Evolutionary conservation across 225 moss, liverwort and hornwort genomes (phyloP), one percentile per base, ranked within the genome.

Genomic region (Polytrichum formosum): DNA sequence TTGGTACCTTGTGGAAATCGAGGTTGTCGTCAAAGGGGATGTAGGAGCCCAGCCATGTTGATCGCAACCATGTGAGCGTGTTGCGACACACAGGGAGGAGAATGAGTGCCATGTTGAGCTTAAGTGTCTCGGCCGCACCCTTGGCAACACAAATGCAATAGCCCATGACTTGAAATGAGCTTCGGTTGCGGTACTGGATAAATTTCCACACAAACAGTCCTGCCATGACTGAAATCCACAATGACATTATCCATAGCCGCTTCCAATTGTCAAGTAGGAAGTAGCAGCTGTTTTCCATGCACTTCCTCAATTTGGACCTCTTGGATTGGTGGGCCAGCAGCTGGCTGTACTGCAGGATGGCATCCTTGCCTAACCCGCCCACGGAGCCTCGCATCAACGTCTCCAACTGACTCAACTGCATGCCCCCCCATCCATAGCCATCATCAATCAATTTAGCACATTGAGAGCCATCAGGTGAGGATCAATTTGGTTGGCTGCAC

Each of bases 71-170:
- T 0, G 98, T 98, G 58, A 98, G 75, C 6, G 88, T 94, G 68
- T 98, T 98, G 55, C 98, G 94, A 69, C 98, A 98, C 0, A 98
- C 98, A 6, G 98, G 98, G n/a, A 98, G 76, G 13, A 98, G 87
- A 67, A 98, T 93, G 61, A 98, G 76, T 7, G 98, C 94, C 94
- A 94, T 94, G 55, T 98, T 98, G 26, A 98, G 73, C 63, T 98
- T 98, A 23, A 98, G n/a, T 5, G 91, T 98, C 76, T 98, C 98
- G 0, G 98, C 98, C 0, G 94, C 91, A 18, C 94, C 98, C 69
- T 98, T 98, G 5, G 98, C 94, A 1, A 88, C 20, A 18, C 91
- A 87, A 4, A 98, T 56, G 63, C 98, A 98, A 30, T 78, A 79
- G 0, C 92, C 92, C 91, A 98, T 94, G 16, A 91, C 72, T 4